These are phyloP conservation scores for Atalantia buxifolia DNA, from an alignment of 345 rosid species.

Conservation along the genomic window DNA sequence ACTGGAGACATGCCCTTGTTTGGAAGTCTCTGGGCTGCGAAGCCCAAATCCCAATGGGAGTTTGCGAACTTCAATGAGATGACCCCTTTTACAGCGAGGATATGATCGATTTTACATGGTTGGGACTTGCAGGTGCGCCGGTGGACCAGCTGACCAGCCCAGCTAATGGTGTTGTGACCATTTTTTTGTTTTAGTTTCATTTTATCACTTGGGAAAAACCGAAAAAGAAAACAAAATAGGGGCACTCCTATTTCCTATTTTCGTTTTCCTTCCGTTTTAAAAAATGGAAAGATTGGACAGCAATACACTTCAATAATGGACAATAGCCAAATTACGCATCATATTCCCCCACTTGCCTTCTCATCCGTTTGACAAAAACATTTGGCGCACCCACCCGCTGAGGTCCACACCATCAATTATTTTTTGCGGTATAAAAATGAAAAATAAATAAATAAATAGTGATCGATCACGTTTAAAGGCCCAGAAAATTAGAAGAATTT, in stretches of 20 bases:
- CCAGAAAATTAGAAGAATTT: no score
- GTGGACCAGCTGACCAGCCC: constrained; percentile 20
- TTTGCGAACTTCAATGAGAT: neutral
- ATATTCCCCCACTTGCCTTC: neutral
- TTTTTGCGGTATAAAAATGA: no score
- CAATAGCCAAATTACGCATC: neutral
- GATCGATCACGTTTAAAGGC: neutral
- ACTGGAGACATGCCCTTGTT: no score
- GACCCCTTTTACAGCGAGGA: neutral
- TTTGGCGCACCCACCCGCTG: no score
- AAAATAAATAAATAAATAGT: neutral
- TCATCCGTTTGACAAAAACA: no score
- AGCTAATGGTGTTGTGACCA: neutral
- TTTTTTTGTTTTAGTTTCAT: neutral
- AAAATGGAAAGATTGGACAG: neutral
- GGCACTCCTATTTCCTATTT: no score
- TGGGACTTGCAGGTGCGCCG: neutral
- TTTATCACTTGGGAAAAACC: no score
- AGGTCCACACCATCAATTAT: no score
- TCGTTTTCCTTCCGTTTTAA: neutral
- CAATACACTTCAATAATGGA: no score
- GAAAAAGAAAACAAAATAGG: no score
- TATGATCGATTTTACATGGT: neutral
- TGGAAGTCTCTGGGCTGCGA: neutral
- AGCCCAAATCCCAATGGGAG: neutral